phyloP scores from a whole-genome alignment of 179 eudicot species.

The Silene noctiflora region DNA sequence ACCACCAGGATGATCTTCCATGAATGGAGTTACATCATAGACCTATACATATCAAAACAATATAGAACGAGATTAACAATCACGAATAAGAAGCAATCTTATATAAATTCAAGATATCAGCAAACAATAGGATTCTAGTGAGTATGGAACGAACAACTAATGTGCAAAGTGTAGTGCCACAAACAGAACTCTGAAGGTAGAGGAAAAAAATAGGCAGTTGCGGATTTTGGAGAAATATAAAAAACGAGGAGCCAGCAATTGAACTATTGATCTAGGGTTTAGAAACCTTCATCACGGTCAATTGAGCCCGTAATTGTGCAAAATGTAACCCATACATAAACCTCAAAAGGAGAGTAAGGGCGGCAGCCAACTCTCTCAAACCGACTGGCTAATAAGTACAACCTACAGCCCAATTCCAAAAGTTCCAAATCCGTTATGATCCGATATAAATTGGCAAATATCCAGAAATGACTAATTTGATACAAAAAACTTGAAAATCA shows the following conservation, averaged over 20 bases:
- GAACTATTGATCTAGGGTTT: not conserved
- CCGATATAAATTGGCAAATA: no score
- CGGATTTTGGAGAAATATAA: not conserved
- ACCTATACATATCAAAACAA: slow-evolving; percentile 40
- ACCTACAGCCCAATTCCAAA: no score
- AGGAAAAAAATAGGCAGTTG: not conserved
- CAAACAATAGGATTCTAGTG: not conserved
- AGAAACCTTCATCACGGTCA: not conserved
- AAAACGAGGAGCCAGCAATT: not conserved
- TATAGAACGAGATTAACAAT: not conserved
- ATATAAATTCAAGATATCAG: not conserved
- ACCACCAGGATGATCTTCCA: slow-evolving; percentile 95
- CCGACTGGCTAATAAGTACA: no score
- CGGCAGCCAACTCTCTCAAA: no score
- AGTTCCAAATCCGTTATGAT: no score
- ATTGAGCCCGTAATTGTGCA: not conserved
- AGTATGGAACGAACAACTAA: not conserved
- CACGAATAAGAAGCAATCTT: not conserved
- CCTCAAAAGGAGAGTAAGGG: not conserved
- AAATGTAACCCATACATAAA: not conserved
- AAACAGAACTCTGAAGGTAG: not conserved
- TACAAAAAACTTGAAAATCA: not conserved
- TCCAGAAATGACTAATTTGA: not conserved
- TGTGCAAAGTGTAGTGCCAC: not conserved
- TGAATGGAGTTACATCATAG: slow-evolving; percentile 73